Base-by-base conservation (phyloP, 2,329 filamentous ascomycete species). In the Alternaria brassicae region DNA sequence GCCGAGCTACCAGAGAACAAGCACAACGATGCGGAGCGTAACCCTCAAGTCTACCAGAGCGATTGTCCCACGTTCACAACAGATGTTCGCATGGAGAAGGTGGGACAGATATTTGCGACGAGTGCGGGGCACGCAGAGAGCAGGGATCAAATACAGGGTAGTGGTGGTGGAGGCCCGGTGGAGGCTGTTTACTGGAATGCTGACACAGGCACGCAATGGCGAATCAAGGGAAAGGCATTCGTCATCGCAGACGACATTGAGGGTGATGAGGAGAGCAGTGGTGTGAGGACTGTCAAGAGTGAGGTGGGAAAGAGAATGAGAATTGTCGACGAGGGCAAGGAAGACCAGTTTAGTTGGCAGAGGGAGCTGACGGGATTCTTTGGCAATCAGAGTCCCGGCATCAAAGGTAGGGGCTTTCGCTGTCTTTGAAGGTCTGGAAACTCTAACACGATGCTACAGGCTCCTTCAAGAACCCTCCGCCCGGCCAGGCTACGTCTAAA, bases 21-120 rank as follows among this genome's bases (percentile, higher is more conserved):
- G 41, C 87, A 89, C 76, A 94, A 95, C 77, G 80, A 86, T 32
- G 90, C 91, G 3, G 83, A 87, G 63, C 82, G 83, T 62, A 97
- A 97, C 76, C 88, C 91, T 4, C 67, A 80, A 6, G 79, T 86
- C 1, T 97, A 86, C 73, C 88, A 91, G 71, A 92, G 87, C 68
- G 93, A 98, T 66, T 81, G 94, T 68, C 85, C 90, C 3, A 89
- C 90, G 1, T 89, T 97, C 72, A 97, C 94, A 1, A 97, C 93
- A 0, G 95, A 98, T 77, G 87, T 86, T 8, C 87, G 94, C 44
- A 97, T 96, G 92, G 85, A 88, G 60, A 98, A 98, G 81, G 83
- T 90, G 0, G 81, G 82, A 3, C 89, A 97, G 77, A 78, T 98
- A 3, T 86, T 88, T 62, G 81, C 79, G 6, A 83, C 79, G 5